Percentiles rank a stretch among this genome's conserved stretches.
Evolutionary conservation across 2,329 filamentous ascomycete genomes (phyloP).

Genomic region (Xylaria hypoxylon): DNA sequence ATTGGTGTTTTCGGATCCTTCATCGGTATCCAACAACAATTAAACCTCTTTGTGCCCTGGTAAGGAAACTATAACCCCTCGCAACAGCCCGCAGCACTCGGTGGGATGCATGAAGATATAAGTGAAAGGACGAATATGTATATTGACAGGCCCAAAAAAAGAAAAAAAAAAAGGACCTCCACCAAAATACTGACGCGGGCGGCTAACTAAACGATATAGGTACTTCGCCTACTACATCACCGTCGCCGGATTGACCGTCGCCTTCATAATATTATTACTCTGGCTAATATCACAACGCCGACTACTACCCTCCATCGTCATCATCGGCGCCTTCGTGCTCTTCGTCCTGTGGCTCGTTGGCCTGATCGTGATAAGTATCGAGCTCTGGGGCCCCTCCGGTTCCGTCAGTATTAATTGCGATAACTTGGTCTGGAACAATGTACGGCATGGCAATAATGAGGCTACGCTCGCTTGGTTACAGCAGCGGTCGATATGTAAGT

Average conservation of each 20-base stretch:
- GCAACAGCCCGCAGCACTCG: not conserved
- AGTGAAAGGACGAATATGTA: not conserved
- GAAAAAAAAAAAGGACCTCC: not conserved
- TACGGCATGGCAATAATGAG: slow-evolving; percentile 63
- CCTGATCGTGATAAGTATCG: slow-evolving; percentile 69
- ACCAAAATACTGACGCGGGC: not conserved
- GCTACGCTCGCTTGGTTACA: slow-evolving; percentile 72
- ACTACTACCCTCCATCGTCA: slow-evolving; percentile 70
- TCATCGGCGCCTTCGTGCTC: slow-evolving; percentile 73
- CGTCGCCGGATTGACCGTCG: slow-evolving; percentile 67
- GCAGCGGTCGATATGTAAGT: slow-evolving; percentile 72
- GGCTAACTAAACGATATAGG: slow-evolving; percentile 55
- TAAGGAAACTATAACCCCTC: slow-evolving; percentile 50
- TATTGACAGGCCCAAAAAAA: not conserved
- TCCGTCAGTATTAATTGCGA: slow-evolving; percentile 71
- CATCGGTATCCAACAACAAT: slow-evolving; percentile 67
- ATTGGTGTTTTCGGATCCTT: slow-evolving; percentile 72
- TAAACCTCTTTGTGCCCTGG: slow-evolving; percentile 70
- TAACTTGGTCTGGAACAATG: slow-evolving; percentile 65
- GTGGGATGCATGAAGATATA: not conserved
- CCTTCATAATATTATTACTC: slow-evolving; percentile 75
- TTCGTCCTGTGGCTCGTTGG: slow-evolving; percentile 77
- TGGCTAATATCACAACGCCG: slow-evolving; percentile 71
- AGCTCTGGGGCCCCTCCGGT: slow-evolving; percentile 71
- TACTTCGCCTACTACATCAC: slow-evolving; percentile 76